These are phyloP conservation scores for Diaporthe citrichinensis DNA, from an alignment of 2,329 filamentous ascomycete genomes.

Conservation along the genomic window DNA sequence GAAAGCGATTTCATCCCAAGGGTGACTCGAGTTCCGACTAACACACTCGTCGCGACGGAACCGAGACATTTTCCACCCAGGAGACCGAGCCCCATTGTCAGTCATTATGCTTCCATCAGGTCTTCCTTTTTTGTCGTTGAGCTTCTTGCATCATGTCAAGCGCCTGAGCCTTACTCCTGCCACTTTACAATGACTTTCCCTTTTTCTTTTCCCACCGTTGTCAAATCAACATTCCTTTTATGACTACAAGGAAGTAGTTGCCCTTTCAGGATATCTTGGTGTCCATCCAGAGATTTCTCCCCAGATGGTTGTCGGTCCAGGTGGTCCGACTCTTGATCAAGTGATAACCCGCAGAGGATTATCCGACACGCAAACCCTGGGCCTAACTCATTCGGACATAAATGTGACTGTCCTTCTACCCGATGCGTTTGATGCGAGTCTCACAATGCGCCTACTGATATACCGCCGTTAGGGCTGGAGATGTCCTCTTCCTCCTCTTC, in stretches of 20 bases:
- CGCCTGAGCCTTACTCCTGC: background rate
- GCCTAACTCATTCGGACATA: background rate
- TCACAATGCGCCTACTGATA: conserved; percentile 10
- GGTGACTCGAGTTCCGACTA: background rate
- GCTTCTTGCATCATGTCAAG: background rate
- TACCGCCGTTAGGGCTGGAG: conserved; percentile 19
- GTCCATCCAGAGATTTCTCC: background rate
- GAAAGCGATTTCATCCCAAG: background rate
- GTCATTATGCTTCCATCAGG: background rate
- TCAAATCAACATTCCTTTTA: background rate
- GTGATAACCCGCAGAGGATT: conserved; percentile 10
- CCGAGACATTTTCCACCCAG: background rate
- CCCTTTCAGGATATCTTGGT: background rate
- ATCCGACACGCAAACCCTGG: background rate
- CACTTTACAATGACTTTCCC: background rate
- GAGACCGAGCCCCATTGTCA: background rate
- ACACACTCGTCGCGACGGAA: background rate
- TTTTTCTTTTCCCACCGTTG: background rate
- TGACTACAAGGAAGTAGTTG: background rate
- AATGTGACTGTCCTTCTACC: background rate
- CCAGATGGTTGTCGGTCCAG: background rate
- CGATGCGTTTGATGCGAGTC: background rate
- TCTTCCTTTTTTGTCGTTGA: background rate
- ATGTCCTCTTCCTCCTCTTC: conserved; percentile 5
- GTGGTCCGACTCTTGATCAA: background rate